A percentile compares a stretch with the other conserved stretches of the same genome.
These are phyloP conservation scores for Fragilariopsis cylindrus DNA, from an alignment of 108 stramenopile genomes.

Conservation along the genomic window DNA sequence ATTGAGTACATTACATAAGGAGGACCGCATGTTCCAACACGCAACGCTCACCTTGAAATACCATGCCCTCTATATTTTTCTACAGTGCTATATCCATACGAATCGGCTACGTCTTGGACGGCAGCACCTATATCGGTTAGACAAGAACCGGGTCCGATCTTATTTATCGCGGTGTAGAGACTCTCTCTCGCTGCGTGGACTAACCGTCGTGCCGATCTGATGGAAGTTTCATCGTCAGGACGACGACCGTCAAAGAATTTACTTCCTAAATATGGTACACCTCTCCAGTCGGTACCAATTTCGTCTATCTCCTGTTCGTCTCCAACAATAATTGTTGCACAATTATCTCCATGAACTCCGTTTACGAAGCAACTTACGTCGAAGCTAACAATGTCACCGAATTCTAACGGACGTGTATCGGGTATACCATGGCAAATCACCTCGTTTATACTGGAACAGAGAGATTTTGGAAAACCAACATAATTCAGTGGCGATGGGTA, in stretches of 20 bases:
- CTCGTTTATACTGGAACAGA: slow-evolving; percentile 96
- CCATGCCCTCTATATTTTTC: slow-evolving; percentile 95
- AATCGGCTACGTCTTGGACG: slow-evolving; percentile 84
- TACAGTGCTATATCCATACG: slow-evolving; percentile 83
- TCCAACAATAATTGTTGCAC: slow-evolving; percentile 92
- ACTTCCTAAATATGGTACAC: slow-evolving; percentile 38
- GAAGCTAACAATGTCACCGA: slow-evolving; percentile 94
- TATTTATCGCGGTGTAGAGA: slow-evolving; percentile 73
- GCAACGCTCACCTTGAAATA: slow-evolving; percentile 37
- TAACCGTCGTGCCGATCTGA: slow-evolving; percentile 56
- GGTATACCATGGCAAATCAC: slow-evolving; percentile 98
- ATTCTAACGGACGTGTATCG: slow-evolving; percentile 62
- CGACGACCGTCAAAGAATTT: slow-evolving; percentile 42
- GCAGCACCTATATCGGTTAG: slow-evolving; percentile 87
- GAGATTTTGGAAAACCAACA: slow-evolving; percentile 93
- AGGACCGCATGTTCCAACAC: no score
- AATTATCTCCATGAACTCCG: slow-evolving; percentile 97
- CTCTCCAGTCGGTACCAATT: slow-evolving; percentile 60
- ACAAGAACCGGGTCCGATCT: slow-evolving; percentile 68
- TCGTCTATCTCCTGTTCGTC: slow-evolving; percentile 54
- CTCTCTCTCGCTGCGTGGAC: slow-evolving; percentile 70
- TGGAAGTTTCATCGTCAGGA: slow-evolving; percentile 53
- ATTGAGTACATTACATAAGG: slow-evolving; percentile 59
- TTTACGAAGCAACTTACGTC: slow-evolving; percentile 87
- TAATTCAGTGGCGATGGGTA: slow-evolving; percentile 98